Evolutionary conservation across 2,329 filamentous ascomycete species (phyloP).

Genomic region (Epichloe hybrida): DNA sequence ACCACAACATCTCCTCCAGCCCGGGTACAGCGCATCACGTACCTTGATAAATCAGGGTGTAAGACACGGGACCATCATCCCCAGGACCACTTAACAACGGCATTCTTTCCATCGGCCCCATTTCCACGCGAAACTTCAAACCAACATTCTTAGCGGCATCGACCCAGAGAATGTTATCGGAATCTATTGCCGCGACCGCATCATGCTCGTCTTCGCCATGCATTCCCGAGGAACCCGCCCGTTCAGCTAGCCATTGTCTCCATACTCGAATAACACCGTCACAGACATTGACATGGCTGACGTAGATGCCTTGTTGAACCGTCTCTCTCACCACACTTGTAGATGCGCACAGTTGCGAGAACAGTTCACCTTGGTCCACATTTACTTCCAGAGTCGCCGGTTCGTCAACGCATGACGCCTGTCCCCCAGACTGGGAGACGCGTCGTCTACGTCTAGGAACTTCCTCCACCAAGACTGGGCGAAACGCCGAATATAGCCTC

Average conservation of each 20-base stretch:
- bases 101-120: conserved; percentile 21
- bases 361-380: conserved; percentile 57
- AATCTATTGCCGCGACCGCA: not conserved
- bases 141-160: conserved; percentile 51
- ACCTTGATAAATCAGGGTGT: conserved; percentile 62
- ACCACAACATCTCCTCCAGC: no score
- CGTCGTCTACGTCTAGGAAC: conserved; percentile 7
- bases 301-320: conserved; percentile 45
- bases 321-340: conserved; percentile 56
- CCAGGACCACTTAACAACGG: conserved; percentile 44
- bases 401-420: conserved; percentile 17
- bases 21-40: conserved; percentile 12
- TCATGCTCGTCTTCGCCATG: not conserved
- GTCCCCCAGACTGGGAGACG: not conserved
- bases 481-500: conserved; percentile 56
- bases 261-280: conserved; percentile 59
- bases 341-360: conserved; percentile 59
- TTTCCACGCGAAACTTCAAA: conserved; percentile 48
- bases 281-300: conserved; percentile 50
- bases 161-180: conserved; percentile 49
- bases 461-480: conserved; percentile 45
- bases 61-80: conserved; percentile 55
- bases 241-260: conserved; percentile 52
- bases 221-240: conserved; percentile 11
- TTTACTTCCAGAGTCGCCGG: conserved; percentile 45